Base-by-base conservation (phyloP, 2,329 filamentous ascomycete genomes). In the Aureobasidium melanogenum region DNA sequence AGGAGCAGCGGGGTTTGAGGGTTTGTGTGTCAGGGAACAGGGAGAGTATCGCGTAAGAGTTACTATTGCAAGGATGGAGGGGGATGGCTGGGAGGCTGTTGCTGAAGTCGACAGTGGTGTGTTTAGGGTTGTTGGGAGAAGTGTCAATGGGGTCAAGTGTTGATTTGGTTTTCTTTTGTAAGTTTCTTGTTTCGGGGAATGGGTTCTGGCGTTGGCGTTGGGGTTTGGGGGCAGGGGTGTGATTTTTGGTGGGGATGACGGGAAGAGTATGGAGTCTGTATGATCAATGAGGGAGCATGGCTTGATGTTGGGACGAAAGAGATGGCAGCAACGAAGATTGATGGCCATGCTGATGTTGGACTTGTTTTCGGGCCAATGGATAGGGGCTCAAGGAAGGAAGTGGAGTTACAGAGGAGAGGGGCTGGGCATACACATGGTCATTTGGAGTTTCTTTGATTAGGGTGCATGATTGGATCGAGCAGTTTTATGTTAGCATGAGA, bases 21-120 rank as follows among this genome's bases (percentile, higher is more conserved):
- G 39, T 1, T 50, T 59, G 56, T 59, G 56, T 32, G 44, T 59
- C 3, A 48, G 43, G 14, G 17, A 57, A 24, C 15, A 32, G 9
- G 56, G 56, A 5, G 22, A 15, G 14, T 59, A 28, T 41, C 10
- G 56, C 2, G 44, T 59, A 2, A 32, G 56, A 1, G 32, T 59
- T n/a, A 59, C 56, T 1, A 17, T 59, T 14, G 56, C 44, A n/a
- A 30, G 28, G 32, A 41, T 59, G 44, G 17, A 24, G 14, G 56
- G 56, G 22, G 56, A 59, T 30, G 56, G 47, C 3, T 59, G 26
- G 36, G 56, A 59, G 34, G 32, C 43, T n/a, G 44, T 59, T 34
- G 56, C 43, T 8, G 43, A 59, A 32, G 56, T 59, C 14, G 56
- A 59, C 6, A 48, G 41, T 32, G 34, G 8, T 15, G 56, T 44